Conservation (phyloP, 768 basidiomycete genomes). For the Kwoniella dejecticola region DNA sequence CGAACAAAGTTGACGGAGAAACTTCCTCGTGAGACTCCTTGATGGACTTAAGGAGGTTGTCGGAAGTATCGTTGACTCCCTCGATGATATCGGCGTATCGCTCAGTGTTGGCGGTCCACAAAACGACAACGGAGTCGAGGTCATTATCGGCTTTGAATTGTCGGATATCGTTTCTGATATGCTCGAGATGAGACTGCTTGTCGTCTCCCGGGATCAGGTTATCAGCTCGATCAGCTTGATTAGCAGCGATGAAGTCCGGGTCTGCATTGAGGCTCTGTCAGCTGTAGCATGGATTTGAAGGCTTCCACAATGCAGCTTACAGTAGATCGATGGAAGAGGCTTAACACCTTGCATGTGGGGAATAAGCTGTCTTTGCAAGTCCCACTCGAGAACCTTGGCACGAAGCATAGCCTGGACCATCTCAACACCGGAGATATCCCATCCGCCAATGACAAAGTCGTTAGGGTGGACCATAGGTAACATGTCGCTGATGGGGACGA, state of each 20-base stretch:
- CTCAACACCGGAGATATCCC: slow-evolving; percentile 86
- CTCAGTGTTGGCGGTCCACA: slow-evolving; percentile 99
- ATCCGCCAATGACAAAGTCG: slow-evolving; percentile 94
- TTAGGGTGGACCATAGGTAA: slow-evolving; percentile 98
- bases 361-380: slow-evolving; percentile 91
- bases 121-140: slow-evolving; percentile 86
- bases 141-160: slow-evolving; percentile 80
- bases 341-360: slow-evolving; percentile 77
- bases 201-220: slow-evolving; percentile 81
- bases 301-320: slow-evolving; percentile 25
- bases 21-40: slow-evolving; percentile 84
- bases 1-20: slow-evolving; percentile 94
- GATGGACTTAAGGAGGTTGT: slow-evolving; percentile 79
- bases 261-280: slow-evolving; percentile 57
- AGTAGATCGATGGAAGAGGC: slow-evolving; percentile 90
- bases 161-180: slow-evolving; percentile 89
- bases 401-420: slow-evolving; percentile 93
- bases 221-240: slow-evolving; percentile 94
- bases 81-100: slow-evolving; percentile 92
- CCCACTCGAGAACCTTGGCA: slow-evolving; percentile 90
- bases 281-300: neutral
- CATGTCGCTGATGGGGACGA: slow-evolving; percentile 87
- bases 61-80: slow-evolving; percentile 92
- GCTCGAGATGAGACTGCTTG: slow-evolving; percentile 89
- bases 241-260: slow-evolving; percentile 95